These are phyloP conservation scores for Mycena citricolor DNA, from an alignment of 1,284 basidiomycete species.

Conservation along the genomic window DNA sequence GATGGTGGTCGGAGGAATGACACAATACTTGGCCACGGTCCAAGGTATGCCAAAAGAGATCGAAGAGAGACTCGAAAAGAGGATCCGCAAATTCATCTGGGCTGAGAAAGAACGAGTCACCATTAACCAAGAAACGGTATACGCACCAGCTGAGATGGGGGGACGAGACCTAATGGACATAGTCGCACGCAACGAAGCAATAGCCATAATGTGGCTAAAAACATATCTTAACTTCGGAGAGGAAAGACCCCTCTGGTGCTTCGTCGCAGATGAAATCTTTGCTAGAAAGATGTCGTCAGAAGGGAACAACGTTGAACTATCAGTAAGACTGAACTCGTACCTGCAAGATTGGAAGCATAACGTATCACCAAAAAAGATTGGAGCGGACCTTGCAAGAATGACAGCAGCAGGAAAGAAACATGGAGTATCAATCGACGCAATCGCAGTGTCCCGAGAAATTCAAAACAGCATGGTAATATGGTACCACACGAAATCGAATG, in stretches of 20 bases:
- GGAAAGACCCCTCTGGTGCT: constrained; percentile 25
- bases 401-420: constrained; percentile 20
- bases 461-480: constrained; percentile 27
- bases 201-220: constrained; percentile 28
- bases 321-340: constrained; percentile 18
- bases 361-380: constrained; percentile 16
- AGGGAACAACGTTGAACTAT: neutral
- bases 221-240: constrained; percentile 19
- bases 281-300: too few species aligned
- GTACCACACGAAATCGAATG: constrained; percentile 25
- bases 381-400: constrained; percentile 17
- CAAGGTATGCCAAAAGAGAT: constrained; percentile 27
- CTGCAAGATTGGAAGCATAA: constrained; percentile 24
- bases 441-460: constrained; percentile 5
- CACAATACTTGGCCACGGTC: constrained; percentile 24
- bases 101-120: constrained; percentile 1
- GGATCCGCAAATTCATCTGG: constrained; percentile 14
- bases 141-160: constrained; percentile 17
- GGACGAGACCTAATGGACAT: constrained; percentile 27
- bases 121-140: constrained; percentile 10
- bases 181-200: constrained; percentile 26
- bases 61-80: constrained; percentile 6
- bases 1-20: constrained; percentile 16
- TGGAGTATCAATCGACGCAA: constrained; percentile 21
- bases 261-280: constrained; percentile 21